Percentiles rank a stretch among this genome's conserved stretches.
phyloP scores from a whole-genome alignment of 257 asterid species.

The Datura wrightii region DNA sequence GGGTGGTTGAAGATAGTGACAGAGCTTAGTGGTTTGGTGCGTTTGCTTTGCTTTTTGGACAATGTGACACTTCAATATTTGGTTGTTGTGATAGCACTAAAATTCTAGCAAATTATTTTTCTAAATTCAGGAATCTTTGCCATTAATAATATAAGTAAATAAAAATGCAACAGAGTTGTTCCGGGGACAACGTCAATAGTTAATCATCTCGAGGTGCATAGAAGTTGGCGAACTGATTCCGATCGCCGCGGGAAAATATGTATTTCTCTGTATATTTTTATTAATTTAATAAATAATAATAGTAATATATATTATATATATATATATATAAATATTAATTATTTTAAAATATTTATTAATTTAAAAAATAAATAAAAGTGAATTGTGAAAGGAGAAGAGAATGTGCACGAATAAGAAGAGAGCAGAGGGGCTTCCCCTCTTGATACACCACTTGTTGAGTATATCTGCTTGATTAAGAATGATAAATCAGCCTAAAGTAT shows the following conservation, averaged over 20 bases:
- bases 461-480: no score
- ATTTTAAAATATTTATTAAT: no score
- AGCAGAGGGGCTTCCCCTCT: no score
- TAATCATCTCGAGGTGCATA: background rate
- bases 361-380: no score
- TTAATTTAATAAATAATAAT: no score
- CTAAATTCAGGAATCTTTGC: background rate
- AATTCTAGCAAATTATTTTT: background rate
- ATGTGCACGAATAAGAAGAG: no score
- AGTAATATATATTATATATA: no score
- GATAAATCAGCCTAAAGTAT: no score
- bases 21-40: background rate
- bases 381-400: no score
- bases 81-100: background rate
- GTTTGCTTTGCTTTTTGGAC: background rate
- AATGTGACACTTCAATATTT: background rate
- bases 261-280: no score
- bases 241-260: background rate
- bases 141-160: background rate
- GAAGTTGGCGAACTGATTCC: constrained; percentile 7
- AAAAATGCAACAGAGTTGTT: background rate
- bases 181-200: background rate
- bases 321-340: no score
- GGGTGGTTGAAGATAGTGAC: constrained; percentile 25
- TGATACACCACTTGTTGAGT: no score